phyloP scores from a whole-genome alignment of 805 yeast genomes.

The Jamesozyma jinghongensis region DNA sequence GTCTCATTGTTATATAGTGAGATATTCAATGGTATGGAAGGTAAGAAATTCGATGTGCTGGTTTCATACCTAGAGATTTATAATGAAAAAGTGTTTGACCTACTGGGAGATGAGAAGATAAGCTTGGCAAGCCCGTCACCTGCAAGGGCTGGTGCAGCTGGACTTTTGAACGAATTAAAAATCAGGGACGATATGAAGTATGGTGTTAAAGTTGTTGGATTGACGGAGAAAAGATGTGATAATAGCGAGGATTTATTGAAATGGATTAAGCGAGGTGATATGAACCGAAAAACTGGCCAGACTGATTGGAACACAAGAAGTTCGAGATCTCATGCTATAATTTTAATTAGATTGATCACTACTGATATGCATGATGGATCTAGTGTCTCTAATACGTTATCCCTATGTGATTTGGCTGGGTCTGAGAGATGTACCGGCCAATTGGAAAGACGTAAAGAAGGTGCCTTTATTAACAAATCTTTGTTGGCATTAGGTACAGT shows the following conservation, averaged over 20 bases:
- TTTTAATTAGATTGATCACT: constrained; percentile 52
- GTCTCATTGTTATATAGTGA: constrained; percentile 42
- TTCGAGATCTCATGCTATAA: constrained; percentile 86
- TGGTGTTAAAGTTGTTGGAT: constrained; percentile 71
- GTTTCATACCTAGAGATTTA: constrained; percentile 80
- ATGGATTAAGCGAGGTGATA: constrained; percentile 61
- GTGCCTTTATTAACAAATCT: constrained; percentile 86
- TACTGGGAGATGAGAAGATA: constrained; percentile 34
- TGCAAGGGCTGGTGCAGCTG: constrained; percentile 7
- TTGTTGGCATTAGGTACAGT: constrained; percentile 84
- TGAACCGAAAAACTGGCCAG: constrained; percentile 67
- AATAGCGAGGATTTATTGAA: constrained; percentile 51
- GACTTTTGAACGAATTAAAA: constrained; percentile 42
- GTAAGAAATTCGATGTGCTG: constrained; percentile 36
- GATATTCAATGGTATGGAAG: constrained; percentile 24
- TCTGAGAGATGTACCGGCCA: constrained; percentile 71
- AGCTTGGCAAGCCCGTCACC: constrained; percentile 4
- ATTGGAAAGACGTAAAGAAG: constrained; percentile 81
- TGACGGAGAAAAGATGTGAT: constrained; percentile 50
- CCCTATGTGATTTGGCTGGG: constrained; percentile 93
- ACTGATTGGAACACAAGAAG: constrained; percentile 85
- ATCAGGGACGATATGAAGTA: constrained; percentile 66
- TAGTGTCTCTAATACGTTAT: constrained; percentile 50
- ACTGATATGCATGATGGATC: constrained; percentile 34
- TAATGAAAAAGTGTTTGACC: constrained; percentile 76